phyloP scores from a whole-genome alignment of 2,329 filamentous ascomycete species.

The Eutypella sp. region DNA sequence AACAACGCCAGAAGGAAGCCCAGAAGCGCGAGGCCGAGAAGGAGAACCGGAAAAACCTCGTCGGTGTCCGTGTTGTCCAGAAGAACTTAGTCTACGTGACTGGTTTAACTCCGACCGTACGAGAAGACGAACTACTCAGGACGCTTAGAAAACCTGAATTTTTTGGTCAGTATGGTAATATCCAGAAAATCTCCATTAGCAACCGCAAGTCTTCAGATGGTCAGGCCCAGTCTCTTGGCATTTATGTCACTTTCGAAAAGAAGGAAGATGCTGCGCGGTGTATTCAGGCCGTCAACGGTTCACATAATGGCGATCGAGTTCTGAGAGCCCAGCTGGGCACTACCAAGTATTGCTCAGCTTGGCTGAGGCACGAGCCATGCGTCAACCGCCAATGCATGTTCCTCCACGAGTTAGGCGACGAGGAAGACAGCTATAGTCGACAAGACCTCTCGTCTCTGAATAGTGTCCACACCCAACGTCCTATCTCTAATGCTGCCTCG shows the following conservation, averaged over 20 bases:
- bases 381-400: slow-evolving; percentile 98
- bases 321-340: slow-evolving; percentile 79
- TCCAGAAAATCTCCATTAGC: slow-evolving; percentile 98
- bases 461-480: slow-evolving; percentile 74
- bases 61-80: slow-evolving; percentile 91
- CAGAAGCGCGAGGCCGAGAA: slow-evolving; percentile 96
- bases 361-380: slow-evolving; percentile 88
- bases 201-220: slow-evolving; percentile 76
- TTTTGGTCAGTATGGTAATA: slow-evolving; percentile 97
- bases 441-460: slow-evolving; percentile 95
- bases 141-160: slow-evolving; percentile 88
- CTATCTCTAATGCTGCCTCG: slow-evolving; percentile 47
- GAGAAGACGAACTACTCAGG: slow-evolving; percentile 87
- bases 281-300: slow-evolving; percentile 88
- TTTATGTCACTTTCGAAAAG: slow-evolving; percentile 95
- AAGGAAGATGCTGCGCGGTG: slow-evolving; percentile 87
- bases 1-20: slow-evolving; percentile 84
- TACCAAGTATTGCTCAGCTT: slow-evolving; percentile 98
- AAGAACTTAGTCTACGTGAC: slow-evolving; percentile 99
- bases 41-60: slow-evolving; percentile 90
- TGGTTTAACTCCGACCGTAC: slow-evolving; percentile 83
- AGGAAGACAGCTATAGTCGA: slow-evolving; percentile 92
- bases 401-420: slow-evolving; percentile 94
- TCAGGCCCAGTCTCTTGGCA: slow-evolving; percentile 83
- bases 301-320: slow-evolving; percentile 80